Base-by-base conservation (phyloP, 140 eudicot genomes). In the Anethum foeniculum region DNA sequence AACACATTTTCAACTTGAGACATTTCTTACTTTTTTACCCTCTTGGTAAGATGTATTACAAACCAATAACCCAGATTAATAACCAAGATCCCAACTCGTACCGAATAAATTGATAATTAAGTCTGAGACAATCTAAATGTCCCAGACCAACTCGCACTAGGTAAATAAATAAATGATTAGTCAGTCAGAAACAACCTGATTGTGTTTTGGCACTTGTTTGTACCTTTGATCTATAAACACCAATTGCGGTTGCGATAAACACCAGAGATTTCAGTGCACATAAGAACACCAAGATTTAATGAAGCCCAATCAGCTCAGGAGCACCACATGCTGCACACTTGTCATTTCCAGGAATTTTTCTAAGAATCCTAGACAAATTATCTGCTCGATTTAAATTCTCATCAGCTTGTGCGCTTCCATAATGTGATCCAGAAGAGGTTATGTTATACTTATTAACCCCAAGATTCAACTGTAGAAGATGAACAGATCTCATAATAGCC, bases 231-330 rank as follows among this genome's bases (percentile, higher is more conserved):
- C 93, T 88, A 81, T 95, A 97, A 88, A 95, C 99, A 75, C 97
- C 99, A 75, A n/a, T n/a, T n/a, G n/a, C n/a, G n/a, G 86, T 95
- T 95, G 15, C 97, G 91, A 79, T 95, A 97, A 78, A 91, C 90
- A 76, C 97, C 97, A 30, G 99, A 95, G 87, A 97, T 92, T 81
- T 89, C 96, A 60, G 93, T 95, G 89, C 99, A 95, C 83, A 92
- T 88, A 76, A 95, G 86, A 74, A 95, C 86, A 64, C 99, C 99
- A 67, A 95, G 86, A 88, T 95, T 95, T 79, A 95, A 91, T 77
- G 99, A 95, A 41, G 99, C 99, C 99, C 99, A 95, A 81, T 95
- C 99, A 47, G 99, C n/a, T 87, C 97, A 77, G 91, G 83, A 62
- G 91, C 89, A 84, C 95, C 25, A 68, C 99, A 95, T 80, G 93